Conservation (phyloP, 139 green algal genomes). For the Chlorella vulgaris region DNA sequence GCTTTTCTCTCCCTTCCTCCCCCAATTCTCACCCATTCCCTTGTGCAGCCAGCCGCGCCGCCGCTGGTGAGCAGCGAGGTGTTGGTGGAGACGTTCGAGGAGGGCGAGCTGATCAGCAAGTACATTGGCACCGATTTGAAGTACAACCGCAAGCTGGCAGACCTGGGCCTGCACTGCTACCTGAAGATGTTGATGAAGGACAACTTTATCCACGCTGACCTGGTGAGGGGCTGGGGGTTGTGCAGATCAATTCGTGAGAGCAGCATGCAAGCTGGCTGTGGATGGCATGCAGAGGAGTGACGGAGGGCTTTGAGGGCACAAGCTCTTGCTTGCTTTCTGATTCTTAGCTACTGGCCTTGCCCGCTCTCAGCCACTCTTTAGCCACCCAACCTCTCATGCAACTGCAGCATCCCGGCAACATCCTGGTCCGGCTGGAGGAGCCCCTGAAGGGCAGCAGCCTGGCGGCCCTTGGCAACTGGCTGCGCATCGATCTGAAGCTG, state of each 20-base stretch:
- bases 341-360: background rate
- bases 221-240: slow-evolving; percentile 38
- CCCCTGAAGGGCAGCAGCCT: slow-evolving; percentile 6
- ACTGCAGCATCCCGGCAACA: slow-evolving; percentile 96
- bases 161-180: slow-evolving; percentile 83
- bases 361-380: slow-evolving; percentile 50
- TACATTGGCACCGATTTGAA: slow-evolving; percentile 15
- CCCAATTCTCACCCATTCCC: background rate
- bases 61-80: slow-evolving; percentile 62
- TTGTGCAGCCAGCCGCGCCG: slow-evolving; percentile 24
- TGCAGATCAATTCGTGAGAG: too few species aligned
- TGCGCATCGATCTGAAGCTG: slow-evolving; percentile 14
- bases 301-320: too few species aligned
- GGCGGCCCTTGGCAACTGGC: background rate
- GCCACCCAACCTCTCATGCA: too few species aligned
- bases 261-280: too few species aligned
- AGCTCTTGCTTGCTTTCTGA: too few species aligned
- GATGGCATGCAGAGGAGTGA: too few species aligned
- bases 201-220: slow-evolving; percentile 94
- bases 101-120: slow-evolving; percentile 63
- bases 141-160: slow-evolving; percentile 23
- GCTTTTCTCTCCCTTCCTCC: background rate
- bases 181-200: slow-evolving; percentile 91
- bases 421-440: slow-evolving; percentile 64
- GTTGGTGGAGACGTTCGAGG: slow-evolving; percentile 94